Evolutionary conservation across 495 filamentous ascomycete species (phyloP).

Genomic region (Pyrenula massariospora): DNA sequence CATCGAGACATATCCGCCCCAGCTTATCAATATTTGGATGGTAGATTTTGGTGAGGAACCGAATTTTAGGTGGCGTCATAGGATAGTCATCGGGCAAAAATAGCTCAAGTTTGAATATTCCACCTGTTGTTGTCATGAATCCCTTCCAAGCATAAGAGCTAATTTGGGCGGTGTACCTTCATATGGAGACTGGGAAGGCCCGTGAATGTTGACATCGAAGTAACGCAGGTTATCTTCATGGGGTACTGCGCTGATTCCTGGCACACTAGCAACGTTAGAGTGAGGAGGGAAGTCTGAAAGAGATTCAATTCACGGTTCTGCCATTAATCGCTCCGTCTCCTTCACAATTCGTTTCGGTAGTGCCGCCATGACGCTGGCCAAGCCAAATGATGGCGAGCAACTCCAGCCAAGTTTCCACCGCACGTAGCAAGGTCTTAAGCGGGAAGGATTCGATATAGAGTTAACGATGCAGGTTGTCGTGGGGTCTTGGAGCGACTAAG

Average conservation of each 20-base stretch:
- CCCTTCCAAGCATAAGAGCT: background rate
- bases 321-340: conserved; percentile 94
- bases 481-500: too few species aligned
- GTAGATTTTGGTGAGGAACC: conserved; percentile 98
- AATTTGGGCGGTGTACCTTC: conserved; percentile 45
- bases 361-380: conserved; percentile 34
- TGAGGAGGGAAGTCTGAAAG: conserved; percentile 2
- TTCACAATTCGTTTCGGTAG: conserved; percentile 96
- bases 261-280: conserved; percentile 47
- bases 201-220: conserved; percentile 94
- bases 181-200: conserved; percentile 87
- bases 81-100: conserved; percentile 99
- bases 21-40: conserved; percentile 98
- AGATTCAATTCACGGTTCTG: conserved; percentile 66
- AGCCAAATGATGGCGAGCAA: background rate
- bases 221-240: conserved; percentile 97
- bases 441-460: too few species aligned
- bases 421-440: too few species aligned
- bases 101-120: conserved; percentile 92
- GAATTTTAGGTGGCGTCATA: conserved; percentile 97
- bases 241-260: conserved; percentile 93
- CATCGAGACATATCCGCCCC: conserved; percentile 92
- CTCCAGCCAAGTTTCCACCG: background rate
- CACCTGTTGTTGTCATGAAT: conserved; percentile 43
- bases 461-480: too few species aligned